Conservation (phyloP, 495 filamentous ascomycete genomes). For the Aspergillus diversus region DNA sequence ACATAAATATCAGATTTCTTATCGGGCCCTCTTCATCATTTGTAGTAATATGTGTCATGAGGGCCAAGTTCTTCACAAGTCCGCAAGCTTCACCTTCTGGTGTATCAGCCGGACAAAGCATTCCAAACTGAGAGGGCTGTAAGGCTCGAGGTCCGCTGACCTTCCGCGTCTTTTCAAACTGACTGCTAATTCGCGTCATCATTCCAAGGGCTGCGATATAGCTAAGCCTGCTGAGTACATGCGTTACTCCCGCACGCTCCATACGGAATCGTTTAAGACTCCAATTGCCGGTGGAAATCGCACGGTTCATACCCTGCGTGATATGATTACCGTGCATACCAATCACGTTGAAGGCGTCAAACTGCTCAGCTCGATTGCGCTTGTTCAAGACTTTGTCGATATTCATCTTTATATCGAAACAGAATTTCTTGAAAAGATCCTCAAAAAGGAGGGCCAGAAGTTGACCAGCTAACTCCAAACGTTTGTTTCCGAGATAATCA, state of each 20-base stretch:
- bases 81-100: slow-evolving; percentile 98
- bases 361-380: slow-evolving; percentile 78
- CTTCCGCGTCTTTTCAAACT: slow-evolving; percentile 98
- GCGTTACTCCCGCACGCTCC: slow-evolving; percentile 95
- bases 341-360: slow-evolving; percentile 81
- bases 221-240: slow-evolving; percentile 91
- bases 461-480: slow-evolving; percentile 91
- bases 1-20: slow-evolving; percentile 72
- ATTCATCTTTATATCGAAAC: slow-evolving; percentile 80
- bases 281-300: slow-evolving; percentile 98
- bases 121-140: slow-evolving; percentile 96
- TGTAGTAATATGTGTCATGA: slow-evolving; percentile 99
- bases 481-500: slow-evolving; percentile 97
- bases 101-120: slow-evolving; percentile 96
- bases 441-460: slow-evolving; percentile 95
- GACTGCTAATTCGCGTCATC: slow-evolving; percentile 98
- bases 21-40: slow-evolving; percentile 91
- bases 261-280: slow-evolving; percentile 96
- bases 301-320: slow-evolving; percentile 86
- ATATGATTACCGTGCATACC: slow-evolving; percentile 78
- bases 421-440: slow-evolving; percentile 95
- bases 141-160: slow-evolving; percentile 92
- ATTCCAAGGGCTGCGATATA: slow-evolving; percentile 98
- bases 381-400: slow-evolving; percentile 94
- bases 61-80: slow-evolving; percentile 94